phyloP scores from a whole-genome alignment of 257 asterid species.

The Solanum commersonii region DNA sequence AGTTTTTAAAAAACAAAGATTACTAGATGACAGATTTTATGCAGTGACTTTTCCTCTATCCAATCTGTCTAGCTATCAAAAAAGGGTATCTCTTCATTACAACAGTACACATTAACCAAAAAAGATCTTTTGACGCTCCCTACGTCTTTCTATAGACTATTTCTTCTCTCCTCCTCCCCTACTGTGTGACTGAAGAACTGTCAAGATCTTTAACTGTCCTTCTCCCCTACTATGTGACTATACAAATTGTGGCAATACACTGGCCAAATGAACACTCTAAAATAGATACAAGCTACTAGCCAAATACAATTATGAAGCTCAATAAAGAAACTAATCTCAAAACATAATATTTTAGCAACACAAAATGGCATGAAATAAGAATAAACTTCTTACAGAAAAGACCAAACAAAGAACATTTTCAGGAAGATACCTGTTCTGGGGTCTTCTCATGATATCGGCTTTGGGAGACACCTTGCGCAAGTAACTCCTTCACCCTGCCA shows the following conservation, averaged over 20 bases:
- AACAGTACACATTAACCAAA: not conserved
- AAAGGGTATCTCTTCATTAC: not conserved
- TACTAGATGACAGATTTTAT: not conserved
- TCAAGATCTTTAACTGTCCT: not conserved
- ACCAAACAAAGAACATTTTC: not conserved
- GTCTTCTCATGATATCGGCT: conserved; percentile 93
- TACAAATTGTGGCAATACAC: not conserved
- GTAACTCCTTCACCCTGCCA: conserved; percentile 90
- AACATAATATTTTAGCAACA: not conserved
- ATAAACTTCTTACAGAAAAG: not conserved
- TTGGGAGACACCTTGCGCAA: conserved; percentile 95
- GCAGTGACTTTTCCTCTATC: not conserved
- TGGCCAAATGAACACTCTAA: not conserved
- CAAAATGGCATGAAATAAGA: not conserved
- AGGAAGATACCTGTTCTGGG: conserved; percentile 73
- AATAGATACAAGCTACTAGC: not conserved
- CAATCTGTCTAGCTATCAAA: not conserved
- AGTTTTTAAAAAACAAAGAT: not conserved
- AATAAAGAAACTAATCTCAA: not conserved
- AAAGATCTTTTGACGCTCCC: not conserved
- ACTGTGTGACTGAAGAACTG: not conserved
- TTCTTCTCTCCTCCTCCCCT: not conserved
- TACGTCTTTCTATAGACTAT: not conserved
- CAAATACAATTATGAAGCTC: not conserved
- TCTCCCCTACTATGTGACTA: not conserved